These are phyloP conservation scores for Candida arabinofermentans DNA, from an alignment of 805 yeast genomes.

Conservation along the genomic window DNA sequence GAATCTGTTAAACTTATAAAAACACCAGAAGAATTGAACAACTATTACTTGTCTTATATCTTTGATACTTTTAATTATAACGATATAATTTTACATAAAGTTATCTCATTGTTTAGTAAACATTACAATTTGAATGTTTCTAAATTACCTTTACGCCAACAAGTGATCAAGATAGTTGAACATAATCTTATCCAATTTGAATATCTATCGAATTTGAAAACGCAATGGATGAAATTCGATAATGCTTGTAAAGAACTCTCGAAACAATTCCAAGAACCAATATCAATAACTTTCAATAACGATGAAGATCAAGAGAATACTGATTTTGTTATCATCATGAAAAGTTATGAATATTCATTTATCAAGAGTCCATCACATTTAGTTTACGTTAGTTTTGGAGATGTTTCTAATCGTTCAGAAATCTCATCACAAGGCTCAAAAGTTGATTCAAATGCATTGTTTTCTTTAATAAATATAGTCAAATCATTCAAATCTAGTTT, in stretches of 20 bases:
- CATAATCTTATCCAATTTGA: slow-evolving; percentile 27
- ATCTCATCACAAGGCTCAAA: slow-evolving; percentile 5
- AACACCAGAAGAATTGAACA: slow-evolving; percentile 20
- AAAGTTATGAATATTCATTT: slow-evolving; percentile 32
- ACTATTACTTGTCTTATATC: slow-evolving; percentile 41
- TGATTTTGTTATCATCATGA: slow-evolving; percentile 30
- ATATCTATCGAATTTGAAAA: slow-evolving; percentile 35
- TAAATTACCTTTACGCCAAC: slow-evolving; percentile 29
- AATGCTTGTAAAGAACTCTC: slow-evolving; percentile 69
- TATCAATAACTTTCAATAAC: slow-evolving; percentile 42
- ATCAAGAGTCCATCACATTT: slow-evolving; percentile 31
- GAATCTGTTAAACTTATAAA: slow-evolving; percentile 7
- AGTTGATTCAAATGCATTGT: slow-evolving; percentile 6
- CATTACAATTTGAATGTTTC: slow-evolving; percentile 8
- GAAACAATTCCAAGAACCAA: slow-evolving; percentile 55
- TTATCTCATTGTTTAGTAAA: slow-evolving; percentile 25
- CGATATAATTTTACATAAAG: slow-evolving; percentile 44
- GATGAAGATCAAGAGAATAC: slow-evolving; percentile 27
- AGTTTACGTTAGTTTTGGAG: slow-evolving; percentile 28
- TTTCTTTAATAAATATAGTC: slow-evolving; percentile 27
- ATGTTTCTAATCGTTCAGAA: slow-evolving; percentile 17
- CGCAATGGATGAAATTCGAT: slow-evolving; percentile 66
- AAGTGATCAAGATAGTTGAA: slow-evolving; percentile 27
- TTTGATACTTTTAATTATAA: slow-evolving; percentile 50
- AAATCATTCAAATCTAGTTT: slow-evolving; percentile 36